Evolutionary conservation across 2,329 filamentous ascomycete genomes (phyloP), one percentile per base, ranked within the genome.

Genomic region (Colletotrichum sp.): DNA sequence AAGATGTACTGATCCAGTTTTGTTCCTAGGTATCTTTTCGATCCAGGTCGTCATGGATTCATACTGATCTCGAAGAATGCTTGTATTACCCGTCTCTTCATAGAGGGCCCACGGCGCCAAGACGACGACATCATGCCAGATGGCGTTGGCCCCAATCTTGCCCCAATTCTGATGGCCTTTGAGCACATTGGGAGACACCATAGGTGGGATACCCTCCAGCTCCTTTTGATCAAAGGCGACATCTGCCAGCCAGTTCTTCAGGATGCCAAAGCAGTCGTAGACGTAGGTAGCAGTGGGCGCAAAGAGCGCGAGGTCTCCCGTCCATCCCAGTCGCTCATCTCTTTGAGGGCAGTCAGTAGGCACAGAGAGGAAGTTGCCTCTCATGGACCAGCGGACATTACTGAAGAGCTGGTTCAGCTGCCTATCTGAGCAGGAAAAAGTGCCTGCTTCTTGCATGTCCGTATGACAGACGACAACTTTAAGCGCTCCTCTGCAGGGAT

Each of bases 151-250:
- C 9, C 70, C 75, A 71, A 26, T 76, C 36, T 7, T 74, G 15
- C 5, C 76, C 79, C 34, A 80, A 60, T 13, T 69, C 30, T 18
- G 15, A 16, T 72, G 34, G 16, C 30, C 48, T 8, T 38, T 75
- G 5, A 82, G 81, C 15, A 82, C 77, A 9, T 80, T 78, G 1
- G 81, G 81, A 0, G 80, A 66, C 4, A 86, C 78, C 15, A 85
- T 78, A 2, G 85, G 80, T 7, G 83, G 81, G 2, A 84, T 78
- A n/a, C 83, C 79, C 26, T 72, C 79, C 48, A 85, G 84, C 38
- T 85, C 86, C 1, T 78, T 55, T 66, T 79, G 78, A 36, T 83
- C 82, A n/a, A 72, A 79, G 8, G 28, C 63, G 5, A 77, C 38
- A 28, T 77, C 75, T 16, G 18, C 52, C 3, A 75, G 65, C 75